A percentile compares a stretch with the other conserved stretches of the same genome.
These are phyloP conservation scores for Lachnellula subtilissima DNA, from an alignment of 2,329 filamentous ascomycete species.

Conservation along the genomic window DNA sequence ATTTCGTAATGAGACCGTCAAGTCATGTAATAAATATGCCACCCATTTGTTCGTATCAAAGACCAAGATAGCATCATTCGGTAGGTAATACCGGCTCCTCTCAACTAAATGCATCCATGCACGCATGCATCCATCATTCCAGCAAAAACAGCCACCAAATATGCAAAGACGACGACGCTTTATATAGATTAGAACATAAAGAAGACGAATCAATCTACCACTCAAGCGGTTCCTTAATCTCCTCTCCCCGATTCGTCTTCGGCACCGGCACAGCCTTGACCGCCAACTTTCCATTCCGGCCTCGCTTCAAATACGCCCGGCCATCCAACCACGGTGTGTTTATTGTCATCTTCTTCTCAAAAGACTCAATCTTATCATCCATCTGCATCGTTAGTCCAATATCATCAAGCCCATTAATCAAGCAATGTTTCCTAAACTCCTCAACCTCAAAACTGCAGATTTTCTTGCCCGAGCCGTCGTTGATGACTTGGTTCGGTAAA, in stretches of 20 bases:
- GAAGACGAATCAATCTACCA: slow-evolving; percentile 51
- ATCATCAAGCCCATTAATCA: slow-evolving; percentile 90
- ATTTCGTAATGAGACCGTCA: background rate
- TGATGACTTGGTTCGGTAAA: slow-evolving; percentile 77
- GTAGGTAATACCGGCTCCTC: background rate
- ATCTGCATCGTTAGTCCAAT: slow-evolving; percentile 92
- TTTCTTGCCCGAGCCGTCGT: slow-evolving; percentile 66
- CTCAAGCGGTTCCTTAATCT: slow-evolving; percentile 79
- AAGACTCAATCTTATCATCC: slow-evolving; percentile 80
- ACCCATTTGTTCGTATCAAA: background rate
- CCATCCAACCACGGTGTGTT: slow-evolving; percentile 92
- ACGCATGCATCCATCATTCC: background rate
- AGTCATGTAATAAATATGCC: slow-evolving; percentile 1
- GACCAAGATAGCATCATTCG: background rate
- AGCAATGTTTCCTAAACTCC: slow-evolving; percentile 88
- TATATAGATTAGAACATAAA: background rate
- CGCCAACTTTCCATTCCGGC: slow-evolving; percentile 49
- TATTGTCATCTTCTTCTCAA: slow-evolving; percentile 70
- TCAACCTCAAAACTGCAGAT: slow-evolving; percentile 83
- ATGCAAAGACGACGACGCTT: background rate
- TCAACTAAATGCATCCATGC: background rate
- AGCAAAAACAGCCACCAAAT: background rate
- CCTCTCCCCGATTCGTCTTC: slow-evolving; percentile 83
- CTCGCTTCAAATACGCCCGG: slow-evolving; percentile 67
- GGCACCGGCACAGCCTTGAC: slow-evolving; percentile 66